Evolutionary conservation across 441 rosid genomes (phyloP).

Genomic region (Eutrema salsugineum): DNA sequence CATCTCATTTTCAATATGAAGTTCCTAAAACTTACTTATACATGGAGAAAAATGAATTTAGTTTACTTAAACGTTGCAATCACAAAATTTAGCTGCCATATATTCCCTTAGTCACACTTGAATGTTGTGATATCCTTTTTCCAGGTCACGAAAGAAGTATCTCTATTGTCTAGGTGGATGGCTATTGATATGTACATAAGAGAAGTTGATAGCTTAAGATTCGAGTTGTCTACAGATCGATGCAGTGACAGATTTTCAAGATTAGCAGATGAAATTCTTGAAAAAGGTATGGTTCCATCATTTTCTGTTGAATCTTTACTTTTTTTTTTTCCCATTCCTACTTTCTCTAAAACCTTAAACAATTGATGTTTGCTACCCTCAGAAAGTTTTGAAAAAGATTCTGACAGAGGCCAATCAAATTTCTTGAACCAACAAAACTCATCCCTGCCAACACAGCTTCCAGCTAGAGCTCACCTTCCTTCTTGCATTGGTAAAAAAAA

Average conservation of each 20-base stretch:
- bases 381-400: constrained; percentile 55
- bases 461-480: constrained; percentile 80
- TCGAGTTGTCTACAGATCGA: constrained; percentile 75
- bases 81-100: neutral
- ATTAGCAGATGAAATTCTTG: constrained; percentile 77
- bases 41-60: neutral
- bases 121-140: constrained; percentile 7
- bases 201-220: constrained; percentile 88
- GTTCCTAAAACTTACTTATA: neutral
- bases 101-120: neutral
- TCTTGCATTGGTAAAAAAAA: constrained; percentile 63
- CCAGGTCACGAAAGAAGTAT: constrained; percentile 90
- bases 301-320: neutral
- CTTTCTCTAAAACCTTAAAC: neutral
- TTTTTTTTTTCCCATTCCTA: neutral
- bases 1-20: neutral
- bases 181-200: constrained; percentile 84
- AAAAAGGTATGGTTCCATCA: constrained; percentile 49
- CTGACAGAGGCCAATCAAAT: constrained; percentile 48
- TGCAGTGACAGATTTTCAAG: constrained; percentile 64
- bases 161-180: constrained; percentile 97
- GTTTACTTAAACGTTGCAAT: neutral
- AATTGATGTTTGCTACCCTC: neutral
- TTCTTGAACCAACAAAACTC: constrained; percentile 46
- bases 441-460: constrained; percentile 78